These are phyloP conservation scores for Colletotrichum ledebouriae DNA, from an alignment of 2,329 filamentous ascomycete species.

Conservation along the genomic window DNA sequence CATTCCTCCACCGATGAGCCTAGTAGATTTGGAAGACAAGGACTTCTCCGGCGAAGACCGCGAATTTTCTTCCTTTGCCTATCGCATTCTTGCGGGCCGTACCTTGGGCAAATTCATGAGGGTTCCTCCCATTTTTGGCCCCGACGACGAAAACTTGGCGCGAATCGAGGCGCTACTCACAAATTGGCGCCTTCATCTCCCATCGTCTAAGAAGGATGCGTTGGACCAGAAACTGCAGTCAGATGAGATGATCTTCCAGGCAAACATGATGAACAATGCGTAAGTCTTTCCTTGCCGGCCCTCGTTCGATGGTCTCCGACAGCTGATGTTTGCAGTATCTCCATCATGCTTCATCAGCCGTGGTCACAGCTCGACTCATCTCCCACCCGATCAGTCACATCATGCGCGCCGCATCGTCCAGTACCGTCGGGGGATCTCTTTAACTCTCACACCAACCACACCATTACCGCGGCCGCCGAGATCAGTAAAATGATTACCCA, in stretches of 20 bases:
- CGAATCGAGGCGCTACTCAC: conserved; percentile 67
- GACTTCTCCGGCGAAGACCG: conserved; percentile 79
- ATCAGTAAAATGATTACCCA: conserved; percentile 82
- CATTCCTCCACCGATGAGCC: conserved; percentile 70
- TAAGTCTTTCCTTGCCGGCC: conserved; percentile 49
- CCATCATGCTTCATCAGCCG: conserved; percentile 84
- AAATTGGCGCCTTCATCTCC: conserved; percentile 86
- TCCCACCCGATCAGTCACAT: conserved; percentile 69
- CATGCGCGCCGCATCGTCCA: conserved; percentile 73
- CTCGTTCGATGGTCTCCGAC: not conserved
- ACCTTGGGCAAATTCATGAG: conserved; percentile 83
- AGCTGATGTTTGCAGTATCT: conserved; percentile 57
- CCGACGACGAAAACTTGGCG: conserved; percentile 66
- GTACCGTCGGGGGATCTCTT: conserved; percentile 64
- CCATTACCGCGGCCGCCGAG: conserved; percentile 81
- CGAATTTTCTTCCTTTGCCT: conserved; percentile 86
- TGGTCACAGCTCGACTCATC: conserved; percentile 80
- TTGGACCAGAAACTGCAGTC: conserved; percentile 78
- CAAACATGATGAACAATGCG: conserved; percentile 81
- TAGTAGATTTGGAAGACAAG: conserved; percentile 81
- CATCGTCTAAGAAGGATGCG: conserved; percentile 77
- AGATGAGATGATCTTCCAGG: conserved; percentile 94
- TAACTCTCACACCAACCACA: conserved; percentile 82
- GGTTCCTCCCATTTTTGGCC: conserved; percentile 63
- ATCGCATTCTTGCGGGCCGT: conserved; percentile 84